phyloP scores from a whole-genome alignment of 495 filamentous ascomycete species.

The Neurospora sp. region DNA sequence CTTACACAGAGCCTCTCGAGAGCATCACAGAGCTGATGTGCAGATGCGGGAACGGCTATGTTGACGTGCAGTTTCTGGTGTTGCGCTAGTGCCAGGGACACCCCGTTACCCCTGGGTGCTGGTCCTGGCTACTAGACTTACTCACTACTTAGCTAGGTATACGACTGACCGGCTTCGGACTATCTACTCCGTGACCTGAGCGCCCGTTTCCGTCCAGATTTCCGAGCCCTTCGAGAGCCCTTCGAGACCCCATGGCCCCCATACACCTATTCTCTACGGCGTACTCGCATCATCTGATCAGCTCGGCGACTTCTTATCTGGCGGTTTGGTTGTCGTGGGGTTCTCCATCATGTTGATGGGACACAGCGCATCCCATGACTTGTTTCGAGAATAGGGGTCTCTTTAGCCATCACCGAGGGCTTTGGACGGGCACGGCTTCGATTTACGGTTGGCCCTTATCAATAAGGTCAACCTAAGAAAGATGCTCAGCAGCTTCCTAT shows the following conservation, averaged over 20 bases:
- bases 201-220: not conserved
- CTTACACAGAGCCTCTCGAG: not conserved
- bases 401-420: not conserved
- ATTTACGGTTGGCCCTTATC: not conserved
- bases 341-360: not conserved
- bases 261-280: not conserved
- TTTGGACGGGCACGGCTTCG: not conserved
- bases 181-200: not conserved
- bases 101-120: not conserved
- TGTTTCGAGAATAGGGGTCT: not conserved
- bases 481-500: not conserved
- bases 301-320: not conserved
- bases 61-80: not conserved
- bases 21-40: not conserved
- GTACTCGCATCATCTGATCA: not conserved
- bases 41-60: not conserved
- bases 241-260: not conserved
- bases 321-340: not conserved
- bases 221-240: not conserved
- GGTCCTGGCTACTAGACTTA: not conserved
- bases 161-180: not conserved
- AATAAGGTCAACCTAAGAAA: not conserved
- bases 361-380: not conserved
- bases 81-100: not conserved
- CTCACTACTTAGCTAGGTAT: not conserved